A percentile compares a stretch with the other conserved stretches of the same genome.
Evolutionary conservation across 495 filamentous ascomycete species (phyloP).

Genomic region (Hapsidospora chrysogenum): DNA sequence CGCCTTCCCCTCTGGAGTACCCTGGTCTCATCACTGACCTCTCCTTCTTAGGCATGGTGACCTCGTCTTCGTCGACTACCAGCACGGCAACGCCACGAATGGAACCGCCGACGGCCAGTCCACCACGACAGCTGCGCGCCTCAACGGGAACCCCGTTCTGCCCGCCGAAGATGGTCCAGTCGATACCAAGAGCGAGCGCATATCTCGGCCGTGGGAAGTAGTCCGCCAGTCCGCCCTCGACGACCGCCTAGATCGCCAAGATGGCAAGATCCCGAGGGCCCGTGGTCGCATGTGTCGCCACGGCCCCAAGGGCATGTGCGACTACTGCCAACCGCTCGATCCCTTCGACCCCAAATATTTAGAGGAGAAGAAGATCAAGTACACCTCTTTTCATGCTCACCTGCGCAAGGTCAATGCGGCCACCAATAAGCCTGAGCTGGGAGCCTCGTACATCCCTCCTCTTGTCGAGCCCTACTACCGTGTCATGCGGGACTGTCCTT

Average conservation of each 20-base stretch:
- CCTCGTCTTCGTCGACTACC: conserved; percentile 71
- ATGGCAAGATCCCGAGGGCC: conserved; percentile 78
- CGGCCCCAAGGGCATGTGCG: conserved; percentile 94
- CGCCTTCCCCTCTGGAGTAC: no score
- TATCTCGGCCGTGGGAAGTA: conserved; percentile 86
- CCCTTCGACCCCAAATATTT: conserved; percentile 81
- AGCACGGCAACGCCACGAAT: conserved; percentile 21
- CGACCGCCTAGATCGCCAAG: conserved; percentile 65
- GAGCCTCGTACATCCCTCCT: conserved; percentile 87
- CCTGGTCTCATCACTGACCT: not conserved
- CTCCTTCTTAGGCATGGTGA: conserved; percentile 58
- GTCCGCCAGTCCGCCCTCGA: conserved; percentile 78
- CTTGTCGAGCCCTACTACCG: conserved; percentile 88
- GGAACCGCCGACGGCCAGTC: conserved; percentile 10
- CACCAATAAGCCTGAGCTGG: conserved; percentile 87
- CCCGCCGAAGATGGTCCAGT: conserved; percentile 50
- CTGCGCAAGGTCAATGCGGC: conserved; percentile 86
- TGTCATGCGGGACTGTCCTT: conserved; percentile 75
- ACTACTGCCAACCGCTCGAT: conserved; percentile 97
- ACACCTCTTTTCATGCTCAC: conserved; percentile 89
- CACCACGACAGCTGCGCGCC: conserved; percentile 22
- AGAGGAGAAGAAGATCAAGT: conserved; percentile 93
- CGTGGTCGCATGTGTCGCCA: conserved; percentile 83
- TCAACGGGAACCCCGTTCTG: conserved; percentile 66
- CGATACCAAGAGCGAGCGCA: conserved; percentile 38